Evolutionary conservation across 1,284 basidiomycete genomes (phyloP), one percentile per base, ranked within the genome.

Genomic region (Pseudozyma thailandica): DNA sequence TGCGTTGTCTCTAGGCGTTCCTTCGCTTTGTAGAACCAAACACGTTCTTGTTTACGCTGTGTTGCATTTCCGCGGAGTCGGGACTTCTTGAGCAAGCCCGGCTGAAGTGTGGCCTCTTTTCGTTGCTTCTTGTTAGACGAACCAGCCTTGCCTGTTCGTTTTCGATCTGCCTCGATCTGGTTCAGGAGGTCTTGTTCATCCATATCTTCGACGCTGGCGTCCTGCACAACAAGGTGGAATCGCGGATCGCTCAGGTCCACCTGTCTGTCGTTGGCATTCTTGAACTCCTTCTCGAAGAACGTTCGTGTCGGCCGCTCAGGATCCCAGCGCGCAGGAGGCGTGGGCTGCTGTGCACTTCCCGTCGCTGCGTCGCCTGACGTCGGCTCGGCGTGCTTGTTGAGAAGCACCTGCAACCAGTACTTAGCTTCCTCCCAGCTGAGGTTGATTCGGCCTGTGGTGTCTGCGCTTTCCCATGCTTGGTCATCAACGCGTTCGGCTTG

Each of bases 261-360:
- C 4, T 33, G 39, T 37, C 51, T 46, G 51, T 70, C 65, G 20
- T 47, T 48, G 15, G 54, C 72, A 16, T 56, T 69, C 39, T 49
- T 56, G 52, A 74, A 71, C 38, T 58, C 54, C 43, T 75, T 75
- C 13, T 75, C 73, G 48, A 66, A 75, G 26, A 70, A 65, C 16
- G 62, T 48, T 2, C 61, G 68, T 12, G 44, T 63, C 21, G 69
- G 60, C 26, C 72, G 50, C 44, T 72, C 64, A 1, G 72, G 70
- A 48, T 72, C 72, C 65, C 61, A 70, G 26, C 51, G 52, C 5
- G 30, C 43, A 4, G 49, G 49, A 16, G 57, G 71, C 21, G 55
- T 56, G 35, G 59, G 43, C 25, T 25, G n/a, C 15, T 23, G 26
- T 12, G 26, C 10, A 25, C 21, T 18, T 21, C 23, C 1, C 12